These are phyloP conservation scores for Amphicarpaea edgeworthii DNA, from an alignment of 306 rosid species.

Conservation along the genomic window DNA sequence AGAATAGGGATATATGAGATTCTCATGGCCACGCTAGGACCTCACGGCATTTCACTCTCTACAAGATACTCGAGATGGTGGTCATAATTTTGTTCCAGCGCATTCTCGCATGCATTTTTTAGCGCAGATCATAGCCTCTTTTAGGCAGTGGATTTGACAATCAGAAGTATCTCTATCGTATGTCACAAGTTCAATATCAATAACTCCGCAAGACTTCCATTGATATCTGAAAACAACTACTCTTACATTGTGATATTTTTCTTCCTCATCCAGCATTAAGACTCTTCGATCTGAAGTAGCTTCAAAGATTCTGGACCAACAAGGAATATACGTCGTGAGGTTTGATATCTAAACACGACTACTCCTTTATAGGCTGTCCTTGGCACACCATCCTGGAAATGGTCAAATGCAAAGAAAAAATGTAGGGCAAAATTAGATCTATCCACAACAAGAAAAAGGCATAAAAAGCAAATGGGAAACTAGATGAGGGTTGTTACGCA, in stretches of 20 bases:
- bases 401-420: constrained; percentile 17
- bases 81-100: constrained; percentile 10
- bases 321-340: constrained; percentile 71
- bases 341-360: constrained; percentile 83
- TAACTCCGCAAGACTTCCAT: constrained; percentile 14
- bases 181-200: constrained; percentile 37
- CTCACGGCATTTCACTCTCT: constrained; percentile 7
- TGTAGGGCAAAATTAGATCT: constrained; percentile 26
- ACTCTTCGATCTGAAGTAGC: constrained; percentile 66
- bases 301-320: constrained; percentile 77
- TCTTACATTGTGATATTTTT: neutral
- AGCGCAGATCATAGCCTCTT: constrained; percentile 25
- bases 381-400: constrained; percentile 89
- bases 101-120: constrained; percentile 32
- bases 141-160: constrained; percentile 14
- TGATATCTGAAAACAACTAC: constrained; percentile 34
- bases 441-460: constrained; percentile 14
- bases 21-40: neutral
- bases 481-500: neutral
- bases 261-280: constrained; percentile 55
- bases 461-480: neutral
- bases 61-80: constrained; percentile 19
- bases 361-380: constrained; percentile 93
- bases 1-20: neutral
- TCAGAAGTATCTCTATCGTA: neutral